These are phyloP conservation scores for Hydnomerulius pinastri DNA, from an alignment of 768 basidiomycete species.

Conservation along the genomic window DNA sequence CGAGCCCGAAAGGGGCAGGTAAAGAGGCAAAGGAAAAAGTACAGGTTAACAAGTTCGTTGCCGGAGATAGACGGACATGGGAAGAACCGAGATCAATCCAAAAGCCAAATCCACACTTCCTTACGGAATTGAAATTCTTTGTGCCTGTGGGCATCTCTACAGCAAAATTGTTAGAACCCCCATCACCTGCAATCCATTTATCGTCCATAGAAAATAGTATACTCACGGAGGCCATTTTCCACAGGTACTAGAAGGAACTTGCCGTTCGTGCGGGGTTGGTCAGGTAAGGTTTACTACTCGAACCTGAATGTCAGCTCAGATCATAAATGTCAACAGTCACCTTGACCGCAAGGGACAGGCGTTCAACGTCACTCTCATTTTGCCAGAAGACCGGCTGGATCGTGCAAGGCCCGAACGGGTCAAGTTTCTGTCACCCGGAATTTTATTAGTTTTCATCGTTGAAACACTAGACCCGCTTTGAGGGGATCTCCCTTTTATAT, in stretches of 20 bases:
- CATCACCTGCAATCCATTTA: too few relatives aligned
- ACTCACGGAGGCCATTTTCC: neutral
- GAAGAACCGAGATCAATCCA: slow-evolving; percentile 31
- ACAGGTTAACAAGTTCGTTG: slow-evolving; percentile 10
- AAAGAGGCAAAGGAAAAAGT: too few relatives aligned
- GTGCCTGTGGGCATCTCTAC: too few relatives aligned
- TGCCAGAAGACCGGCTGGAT: slow-evolving; percentile 22
- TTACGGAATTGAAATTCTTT: slow-evolving; percentile 33
- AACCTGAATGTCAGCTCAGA: slow-evolving; percentile 25
- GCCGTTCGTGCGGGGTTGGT: slow-evolving; percentile 25
- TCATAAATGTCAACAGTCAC: slow-evolving; percentile 18
- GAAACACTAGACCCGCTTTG: slow-evolving; percentile 29
- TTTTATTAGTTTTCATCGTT: slow-evolving; percentile 25
- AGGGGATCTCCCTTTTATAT: slow-evolving; percentile 25
- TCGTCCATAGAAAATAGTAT: too few relatives aligned
- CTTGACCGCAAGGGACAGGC: slow-evolving; percentile 9
- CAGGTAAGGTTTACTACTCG: slow-evolving; percentile 32
- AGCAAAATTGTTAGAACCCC: too few relatives aligned
- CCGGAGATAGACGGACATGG: slow-evolving; percentile 35
- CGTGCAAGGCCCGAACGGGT: slow-evolving; percentile 29
- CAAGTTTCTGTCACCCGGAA: slow-evolving; percentile 26
- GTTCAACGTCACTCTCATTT: slow-evolving; percentile 18
- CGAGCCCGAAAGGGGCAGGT: slow-evolving; percentile 16
- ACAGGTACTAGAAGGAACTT: slow-evolving; percentile 29
- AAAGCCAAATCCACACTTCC: slow-evolving; percentile 34